Base-by-base conservation (phyloP, 371 early-diverging fungal species). In the Mortierella sp. region DNA sequence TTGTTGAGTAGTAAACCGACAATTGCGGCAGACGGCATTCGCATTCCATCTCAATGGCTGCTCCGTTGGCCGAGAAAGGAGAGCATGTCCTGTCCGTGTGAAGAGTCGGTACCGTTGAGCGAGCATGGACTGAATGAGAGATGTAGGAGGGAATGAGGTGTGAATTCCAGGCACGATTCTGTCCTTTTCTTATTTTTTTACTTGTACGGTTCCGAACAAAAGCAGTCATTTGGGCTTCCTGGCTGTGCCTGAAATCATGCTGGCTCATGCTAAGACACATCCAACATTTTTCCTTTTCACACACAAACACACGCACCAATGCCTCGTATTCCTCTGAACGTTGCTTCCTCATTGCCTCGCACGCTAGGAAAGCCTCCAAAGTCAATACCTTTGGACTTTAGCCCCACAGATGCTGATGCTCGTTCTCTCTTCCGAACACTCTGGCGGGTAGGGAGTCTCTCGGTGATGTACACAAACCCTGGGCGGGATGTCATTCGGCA, bases 291-390 rank as follows among this genome's bases (percentile, higher is more conserved):
- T 46, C 27, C 38, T 18, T 41, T 12, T 21, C 55, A 24, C 51
- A 70, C 43, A 18, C 48, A 56, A 44, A 24, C 12, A 35, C 14
- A 55, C 29, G 27, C 29, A 38, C 4, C 44, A 0, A 83, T 87
- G 87, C 79, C 83, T 21, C 77, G 80, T 73, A 87, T 87, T 75
- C 87, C 87, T 18, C 35, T 72, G 24, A 87, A 87, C 75, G 83
- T 87, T 41, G 75, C 75, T 48, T 76, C 75, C 7, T 78, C 76
- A 4, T 35, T 87, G 44, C 87, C 87, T 0, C 80, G 80, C 3
- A 83, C 70, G 58, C 70, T 87, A 5, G 87, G 87, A 11, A 80
- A 73, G 5, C 78, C 78, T 29, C 87, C 87, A 8, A 74, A 72
- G 74, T 73, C 80, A 16, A 78, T 87, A 2, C 83, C 83, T 1